Evolutionary conservation across 2,329 filamentous ascomycete species (phyloP).

Genomic region (Diaporthe sp.): DNA sequence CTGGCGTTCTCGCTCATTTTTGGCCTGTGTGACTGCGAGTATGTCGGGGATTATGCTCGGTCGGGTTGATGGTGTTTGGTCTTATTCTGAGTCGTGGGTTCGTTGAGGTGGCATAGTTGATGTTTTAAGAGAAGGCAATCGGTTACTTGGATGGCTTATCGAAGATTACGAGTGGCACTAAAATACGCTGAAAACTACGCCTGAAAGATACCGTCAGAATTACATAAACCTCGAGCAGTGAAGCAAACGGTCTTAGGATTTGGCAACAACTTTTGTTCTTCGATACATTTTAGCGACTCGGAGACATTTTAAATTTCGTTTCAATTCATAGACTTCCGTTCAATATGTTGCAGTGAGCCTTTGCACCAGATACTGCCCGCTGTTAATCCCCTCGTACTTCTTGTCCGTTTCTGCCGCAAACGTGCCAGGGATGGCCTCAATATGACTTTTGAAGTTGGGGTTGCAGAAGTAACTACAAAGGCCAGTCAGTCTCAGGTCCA

Average conservation of each 20-base stretch:
- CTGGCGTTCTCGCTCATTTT: conserved; percentile 48
- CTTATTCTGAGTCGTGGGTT: neutral
- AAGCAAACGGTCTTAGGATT: neutral
- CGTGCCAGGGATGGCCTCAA: conserved; percentile 86
- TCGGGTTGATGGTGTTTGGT: neutral
- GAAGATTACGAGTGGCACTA: neutral
- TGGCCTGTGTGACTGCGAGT: neutral
- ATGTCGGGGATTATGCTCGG: too few relatives aligned
- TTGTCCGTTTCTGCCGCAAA: conserved; percentile 74
- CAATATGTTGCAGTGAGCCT: conserved; percentile 82
- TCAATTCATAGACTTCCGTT: conserved; percentile 1
- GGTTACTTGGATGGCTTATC: conserved; percentile 11
- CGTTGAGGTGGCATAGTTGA: neutral
- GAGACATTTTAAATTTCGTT: neutral
- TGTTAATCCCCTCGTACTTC: conserved; percentile 84
- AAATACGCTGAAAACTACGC: conserved; percentile 6
- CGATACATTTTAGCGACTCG: neutral
- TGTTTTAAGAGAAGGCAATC: neutral
- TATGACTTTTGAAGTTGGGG: conserved; percentile 80
- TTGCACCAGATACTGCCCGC: conserved; percentile 84
- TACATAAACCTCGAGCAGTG: neutral
- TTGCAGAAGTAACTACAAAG: conserved; percentile 83
- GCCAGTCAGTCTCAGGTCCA: conserved; percentile 11
- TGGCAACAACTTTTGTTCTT: neutral
- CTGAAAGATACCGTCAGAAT: conserved; percentile 9